phyloP scores from a whole-genome alignment of 1,284 basidiomycete species.

The Trichosporon sp. region DNA sequence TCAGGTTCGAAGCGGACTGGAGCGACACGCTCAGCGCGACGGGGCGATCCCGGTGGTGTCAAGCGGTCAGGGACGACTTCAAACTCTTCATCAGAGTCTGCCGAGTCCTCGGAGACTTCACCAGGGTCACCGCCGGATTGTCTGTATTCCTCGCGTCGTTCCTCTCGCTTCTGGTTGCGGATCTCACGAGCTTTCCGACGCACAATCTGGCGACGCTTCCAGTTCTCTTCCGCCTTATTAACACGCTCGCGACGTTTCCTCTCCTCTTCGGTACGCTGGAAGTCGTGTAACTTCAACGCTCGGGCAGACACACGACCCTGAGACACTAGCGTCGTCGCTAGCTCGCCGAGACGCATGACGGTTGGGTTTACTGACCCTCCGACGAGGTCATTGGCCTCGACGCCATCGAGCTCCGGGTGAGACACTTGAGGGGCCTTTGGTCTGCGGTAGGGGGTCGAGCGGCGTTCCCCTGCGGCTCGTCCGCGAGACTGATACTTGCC shows the following conservation, averaged over 20 bases:
- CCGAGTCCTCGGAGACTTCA: slow-evolving; percentile 43
- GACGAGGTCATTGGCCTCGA: slow-evolving; percentile 41
- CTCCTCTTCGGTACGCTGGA: slow-evolving; percentile 27
- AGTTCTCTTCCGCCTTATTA: slow-evolving; percentile 32
- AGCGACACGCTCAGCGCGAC: slow-evolving; percentile 28
- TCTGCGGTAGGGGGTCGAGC: slow-evolving; percentile 19
- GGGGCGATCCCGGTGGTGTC: slow-evolving; percentile 44
- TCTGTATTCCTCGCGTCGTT: slow-evolving; percentile 32
- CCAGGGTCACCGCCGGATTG: slow-evolving; percentile 35
- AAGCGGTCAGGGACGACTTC: slow-evolving; percentile 46
- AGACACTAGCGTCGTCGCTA: slow-evolving; percentile 37
- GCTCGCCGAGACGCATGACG: slow-evolving; percentile 36
- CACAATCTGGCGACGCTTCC: slow-evolving; percentile 40
- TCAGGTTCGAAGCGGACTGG: slow-evolving; percentile 29
- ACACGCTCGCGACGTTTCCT: slow-evolving; percentile 31
- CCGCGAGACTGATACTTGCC: slow-evolving; percentile 22
- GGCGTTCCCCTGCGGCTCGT: slow-evolving; percentile 8
- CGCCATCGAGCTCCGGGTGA: slow-evolving; percentile 35
- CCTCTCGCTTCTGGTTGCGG: slow-evolving; percentile 38
- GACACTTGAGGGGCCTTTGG: slow-evolving; percentile 16
- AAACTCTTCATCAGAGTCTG: slow-evolving; percentile 49
- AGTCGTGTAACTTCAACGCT: slow-evolving; percentile 38
- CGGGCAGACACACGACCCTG: slow-evolving; percentile 44
- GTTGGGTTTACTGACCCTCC: slow-evolving; percentile 37
- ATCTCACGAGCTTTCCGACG: slow-evolving; percentile 42